Base-by-base conservation (phyloP, 306 rosid genomes). In the Neltuma alba region DNA sequence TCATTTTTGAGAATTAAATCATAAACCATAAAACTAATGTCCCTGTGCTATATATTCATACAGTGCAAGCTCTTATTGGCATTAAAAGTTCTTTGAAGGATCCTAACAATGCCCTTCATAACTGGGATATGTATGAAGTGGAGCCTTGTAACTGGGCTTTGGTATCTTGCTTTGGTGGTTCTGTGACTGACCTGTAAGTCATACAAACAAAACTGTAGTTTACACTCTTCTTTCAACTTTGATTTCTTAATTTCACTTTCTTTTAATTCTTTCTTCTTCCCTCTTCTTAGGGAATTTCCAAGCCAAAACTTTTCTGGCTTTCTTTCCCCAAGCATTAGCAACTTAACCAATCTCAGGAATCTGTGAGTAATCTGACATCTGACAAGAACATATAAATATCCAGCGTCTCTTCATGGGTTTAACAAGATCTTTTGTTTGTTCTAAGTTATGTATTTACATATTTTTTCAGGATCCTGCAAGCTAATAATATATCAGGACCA, bases 71-170 rank as follows among this genome's bases (percentile, higher is more conserved):
- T 63, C 71, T 96, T 81, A 89, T 89, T 81, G 72, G 75, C 36
- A 87, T 96, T 58, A 93, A 78, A 68, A 25, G 25, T 10, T 74
- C 87, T 48, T 80, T 96, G 12, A 64, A 63, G 76, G 99, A 93
- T 75, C 97, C 98, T 79, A 88, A 76, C 62, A 79, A 81, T 33
- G 86, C 84, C 52, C 89, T 96, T 55, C 42, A 44, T 73, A 91
- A 77, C 67, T 96, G 99, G 99, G 98, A 96, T 81, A 82, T 16
- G 18, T 74, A 84, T 76, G 93, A 97, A 64, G 99, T 96, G 55
- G 99, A 96, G 88, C 99, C 99, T 44, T 96, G 99, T 84, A 86
- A 82, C 85, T 96, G 99, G 99, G 79, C 76, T 64, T 83, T 89
- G 94, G 88, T 96, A 76, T 87, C 99, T 73, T 96, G 99, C 58